Conservation (phyloP, 306 rosid species). For the Vicia sativa region DNA sequence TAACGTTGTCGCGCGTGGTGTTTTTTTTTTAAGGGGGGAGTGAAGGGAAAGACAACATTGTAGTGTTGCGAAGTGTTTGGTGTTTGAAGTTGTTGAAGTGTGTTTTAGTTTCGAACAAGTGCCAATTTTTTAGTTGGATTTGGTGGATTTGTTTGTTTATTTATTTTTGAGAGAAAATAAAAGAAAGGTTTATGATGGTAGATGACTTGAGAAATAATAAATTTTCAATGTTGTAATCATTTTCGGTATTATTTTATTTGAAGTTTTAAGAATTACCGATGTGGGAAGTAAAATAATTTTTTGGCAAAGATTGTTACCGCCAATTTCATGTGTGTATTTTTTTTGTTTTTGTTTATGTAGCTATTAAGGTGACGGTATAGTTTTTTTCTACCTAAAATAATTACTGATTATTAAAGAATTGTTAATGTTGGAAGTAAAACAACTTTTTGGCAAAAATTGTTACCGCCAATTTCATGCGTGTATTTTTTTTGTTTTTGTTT, state of each 20-base stretch:
- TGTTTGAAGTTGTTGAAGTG: constrained; percentile 7
- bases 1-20: constrained; percentile 12
- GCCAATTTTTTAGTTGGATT: constrained; percentile 6
- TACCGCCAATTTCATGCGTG: too few relatives aligned
- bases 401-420: too few relatives aligned
- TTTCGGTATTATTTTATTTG: background rate
- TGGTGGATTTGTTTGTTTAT: background rate
- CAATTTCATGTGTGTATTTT: too few relatives aligned
- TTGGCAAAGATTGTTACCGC: too few relatives aligned
- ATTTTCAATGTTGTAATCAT: background rate
- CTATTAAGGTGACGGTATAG: too few relatives aligned
- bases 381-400: too few relatives aligned
- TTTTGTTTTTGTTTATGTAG: too few relatives aligned
- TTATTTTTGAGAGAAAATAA: background rate
- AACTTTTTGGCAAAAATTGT: too few relatives aligned
- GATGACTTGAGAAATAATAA: background rate
- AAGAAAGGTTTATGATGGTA: background rate
- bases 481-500: too few relatives aligned
- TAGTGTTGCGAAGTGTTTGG: background rate
- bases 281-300: background rate
- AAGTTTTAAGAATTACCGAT: background rate
- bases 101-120: constrained; percentile 19
- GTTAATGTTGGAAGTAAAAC: too few relatives aligned
- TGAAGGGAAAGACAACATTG: constrained; percentile 1
- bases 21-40: background rate